Conservation (phyloP, 768 basidiomycete species). For the Gymnopilus junonius region DNA sequence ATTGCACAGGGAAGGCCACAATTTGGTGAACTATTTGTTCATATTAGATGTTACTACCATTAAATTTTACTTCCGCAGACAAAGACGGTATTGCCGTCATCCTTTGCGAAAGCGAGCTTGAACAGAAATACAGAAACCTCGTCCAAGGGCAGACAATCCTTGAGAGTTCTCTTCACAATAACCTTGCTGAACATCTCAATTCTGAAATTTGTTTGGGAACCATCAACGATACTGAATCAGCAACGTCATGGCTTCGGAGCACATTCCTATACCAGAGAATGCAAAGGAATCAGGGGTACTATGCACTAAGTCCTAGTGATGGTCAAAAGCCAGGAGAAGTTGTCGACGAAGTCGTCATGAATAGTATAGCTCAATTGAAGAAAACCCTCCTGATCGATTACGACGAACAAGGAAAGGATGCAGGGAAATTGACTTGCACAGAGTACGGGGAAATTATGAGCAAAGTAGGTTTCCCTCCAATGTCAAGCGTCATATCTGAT, state of each 20-base stretch:
- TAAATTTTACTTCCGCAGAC: constrained; percentile 46
- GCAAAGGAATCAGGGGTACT: constrained; percentile 80
- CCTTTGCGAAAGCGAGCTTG: constrained; percentile 75
- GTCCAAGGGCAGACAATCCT: constrained; percentile 75
- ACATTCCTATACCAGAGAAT: constrained; percentile 91
- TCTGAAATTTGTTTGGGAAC: constrained; percentile 91
- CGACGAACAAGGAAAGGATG: constrained; percentile 32
- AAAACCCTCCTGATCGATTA: constrained; percentile 63
- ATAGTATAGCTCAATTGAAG: constrained; percentile 64
- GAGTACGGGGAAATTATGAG: constrained; percentile 88
- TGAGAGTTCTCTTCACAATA: constrained; percentile 84
- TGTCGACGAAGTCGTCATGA: constrained; percentile 73
- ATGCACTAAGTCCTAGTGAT: constrained; percentile 55
- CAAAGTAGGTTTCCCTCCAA: constrained; percentile 52
- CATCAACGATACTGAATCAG: constrained; percentile 69
- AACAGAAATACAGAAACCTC: constrained; percentile 72
- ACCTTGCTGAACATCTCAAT: constrained; percentile 90
- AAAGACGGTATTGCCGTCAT: constrained; percentile 85
- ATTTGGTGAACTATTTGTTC: constrained; percentile 59
- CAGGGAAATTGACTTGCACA: constrained; percentile 57
- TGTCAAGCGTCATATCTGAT: background rate
- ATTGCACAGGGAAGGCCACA: constrained; percentile 79
- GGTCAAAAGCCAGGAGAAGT: constrained; percentile 70
- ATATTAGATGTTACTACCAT: background rate
- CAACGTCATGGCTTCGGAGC: constrained; percentile 80